Base-by-base conservation (phyloP, 139 green algal genomes). In the Chlamydomonas incerta region DNA sequence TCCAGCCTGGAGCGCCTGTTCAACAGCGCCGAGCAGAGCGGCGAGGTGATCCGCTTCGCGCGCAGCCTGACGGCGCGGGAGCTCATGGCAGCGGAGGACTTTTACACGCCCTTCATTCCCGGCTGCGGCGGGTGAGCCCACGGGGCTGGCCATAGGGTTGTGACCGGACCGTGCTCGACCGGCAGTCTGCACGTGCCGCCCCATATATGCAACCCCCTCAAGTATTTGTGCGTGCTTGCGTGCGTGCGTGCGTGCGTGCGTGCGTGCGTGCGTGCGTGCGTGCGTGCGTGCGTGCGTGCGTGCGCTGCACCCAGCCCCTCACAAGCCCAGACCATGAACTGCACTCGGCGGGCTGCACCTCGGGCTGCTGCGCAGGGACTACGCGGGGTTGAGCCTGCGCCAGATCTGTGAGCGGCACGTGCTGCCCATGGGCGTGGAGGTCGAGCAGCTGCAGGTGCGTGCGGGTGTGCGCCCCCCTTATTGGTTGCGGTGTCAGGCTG, bases 361-460 rank as follows among this genome's bases (percentile, higher is more conserved):
- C 65, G 8, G 18, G 13, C 73, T 28, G 21, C 4, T 50, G 5
- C 8, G 41, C 80, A 85, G 80, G 47, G 80, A 85, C 66, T 76
- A 85, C 66, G 24, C 23, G 26, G 50, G 66, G 18, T 47, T 85
- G 10, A 77, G 31, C 47, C 80, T 85, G 31, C n/a, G 28, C 13
- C 67, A 87, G 70, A 52, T 87, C 37, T 81, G 71, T 46, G 57
- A 9, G 17, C 70, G 62, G 10, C 71, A 74, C 81, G 82, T 88
- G 47, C 34, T 73, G 82, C 82, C 71, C 29, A 57, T 88, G 82
- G 82, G 72, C 13, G 26, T 70, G 47, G 82, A 88, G 82, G 82
- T 82, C 62, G 82, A 88, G 72, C 82, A 88, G 82, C 60, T 82
- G 60, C 82, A 88, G 82, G 72, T 88, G 47, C 31, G 57, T 0